Evolutionary conservation across 306 rosid species (phyloP).

Genomic region (Coriaria nepalensis): DNA sequence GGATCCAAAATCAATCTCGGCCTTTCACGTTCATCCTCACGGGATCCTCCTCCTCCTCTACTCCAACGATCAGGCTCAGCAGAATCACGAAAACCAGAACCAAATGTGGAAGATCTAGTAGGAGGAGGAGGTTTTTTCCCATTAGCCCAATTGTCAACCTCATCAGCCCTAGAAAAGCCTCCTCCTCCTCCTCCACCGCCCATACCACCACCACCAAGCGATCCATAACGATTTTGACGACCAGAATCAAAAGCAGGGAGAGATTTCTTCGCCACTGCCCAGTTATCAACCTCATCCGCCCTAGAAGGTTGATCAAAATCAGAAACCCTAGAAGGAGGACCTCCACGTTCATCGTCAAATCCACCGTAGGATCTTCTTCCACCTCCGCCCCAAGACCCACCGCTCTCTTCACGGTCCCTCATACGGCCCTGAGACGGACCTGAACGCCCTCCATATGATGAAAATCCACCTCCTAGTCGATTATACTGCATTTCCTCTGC

Average conservation of each 20-base stretch:
- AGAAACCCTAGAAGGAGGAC: constrained; percentile 70
- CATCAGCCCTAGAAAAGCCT: constrained; percentile 62
- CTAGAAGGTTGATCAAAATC: constrained; percentile 77
- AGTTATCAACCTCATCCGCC: constrained; percentile 93
- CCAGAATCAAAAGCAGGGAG: constrained; percentile 54
- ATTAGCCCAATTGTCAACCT: constrained; percentile 62
- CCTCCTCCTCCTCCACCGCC: constrained; percentile 15
- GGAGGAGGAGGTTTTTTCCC: constrained; percentile 42
- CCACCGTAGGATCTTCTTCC: constrained; percentile 70
- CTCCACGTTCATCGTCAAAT: constrained; percentile 77
- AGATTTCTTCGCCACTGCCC: constrained; percentile 57
- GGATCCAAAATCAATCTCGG: constrained; percentile 73
- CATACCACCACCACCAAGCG: constrained; percentile 34
- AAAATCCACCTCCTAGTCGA: constrained; percentile 64
- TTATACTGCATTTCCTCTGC: constrained; percentile 60
- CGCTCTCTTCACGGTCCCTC: constrained; percentile 54
- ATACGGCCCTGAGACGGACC: constrained; percentile 25
- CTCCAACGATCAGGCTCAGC: constrained; percentile 69
- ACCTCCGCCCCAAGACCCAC: constrained; percentile 72
- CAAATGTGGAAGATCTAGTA: constrained; percentile 63
- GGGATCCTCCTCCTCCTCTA: constrained; percentile 33
- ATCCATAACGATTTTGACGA: constrained; percentile 46
- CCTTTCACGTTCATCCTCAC: constrained; percentile 45
- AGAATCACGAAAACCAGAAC: constrained; percentile 56
- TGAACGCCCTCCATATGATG: constrained; percentile 32